Evolutionary conservation across 495 filamentous ascomycete genomes (phyloP).

Genomic region (Paragyromitra xinjiangensis): DNA sequence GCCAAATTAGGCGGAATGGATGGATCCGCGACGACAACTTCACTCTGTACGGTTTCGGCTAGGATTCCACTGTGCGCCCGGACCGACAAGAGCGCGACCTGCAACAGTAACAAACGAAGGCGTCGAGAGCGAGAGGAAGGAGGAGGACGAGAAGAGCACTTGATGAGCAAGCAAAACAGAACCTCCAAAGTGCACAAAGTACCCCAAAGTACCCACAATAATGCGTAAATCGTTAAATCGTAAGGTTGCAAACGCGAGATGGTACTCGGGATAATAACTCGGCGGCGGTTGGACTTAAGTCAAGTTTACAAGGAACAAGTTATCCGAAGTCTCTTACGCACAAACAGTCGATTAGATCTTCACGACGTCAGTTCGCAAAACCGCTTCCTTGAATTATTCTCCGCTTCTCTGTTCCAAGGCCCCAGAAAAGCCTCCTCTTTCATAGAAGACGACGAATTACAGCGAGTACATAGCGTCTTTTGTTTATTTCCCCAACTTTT

Average conservation of each 20-base stretch:
- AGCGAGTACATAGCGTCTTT: neutral
- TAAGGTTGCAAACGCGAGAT: neutral
- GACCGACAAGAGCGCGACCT: constrained; percentile 36
- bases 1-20: constrained; percentile 51
- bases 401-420: constrained; percentile 26
- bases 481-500: neutral
- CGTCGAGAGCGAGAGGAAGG: constrained; percentile 15
- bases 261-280: neutral
- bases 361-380: constrained; percentile 43
- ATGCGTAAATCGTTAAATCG: constrained; percentile 19
- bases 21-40: constrained; percentile 29
- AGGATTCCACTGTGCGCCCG: constrained; percentile 17
- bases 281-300: constrained; percentile 4
- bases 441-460: neutral
- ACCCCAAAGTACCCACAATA: neutral
- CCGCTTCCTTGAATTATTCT: constrained; percentile 37
- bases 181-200: neutral
- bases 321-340: constrained; percentile 35
- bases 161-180: neutral
- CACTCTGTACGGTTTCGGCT: constrained; percentile 26
- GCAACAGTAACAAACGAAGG: constrained; percentile 28
- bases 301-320: constrained; percentile 21
- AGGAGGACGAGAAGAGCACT: constrained; percentile 7
- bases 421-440: constrained; percentile 1
- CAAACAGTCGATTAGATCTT: constrained; percentile 20